Percentiles rank a stretch among this genome's conserved stretches.
Evolutionary conservation across 2,329 filamentous ascomycete genomes (phyloP).

Genomic region (Neonectria faginata): DNA sequence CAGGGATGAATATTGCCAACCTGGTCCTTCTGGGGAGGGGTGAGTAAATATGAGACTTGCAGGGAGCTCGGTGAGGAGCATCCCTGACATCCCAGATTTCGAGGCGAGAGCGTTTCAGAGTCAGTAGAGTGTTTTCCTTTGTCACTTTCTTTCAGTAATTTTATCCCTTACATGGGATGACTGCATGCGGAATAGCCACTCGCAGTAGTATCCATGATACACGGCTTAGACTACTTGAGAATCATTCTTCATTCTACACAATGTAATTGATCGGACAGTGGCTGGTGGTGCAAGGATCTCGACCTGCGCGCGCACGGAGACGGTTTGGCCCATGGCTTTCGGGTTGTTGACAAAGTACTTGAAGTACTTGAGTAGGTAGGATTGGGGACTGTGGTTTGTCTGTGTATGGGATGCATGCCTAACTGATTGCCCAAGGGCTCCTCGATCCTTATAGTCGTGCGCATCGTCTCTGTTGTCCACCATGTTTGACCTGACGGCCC

Average conservation of each 20-base stretch:
- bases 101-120: neutral
- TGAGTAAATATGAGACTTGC: constrained; percentile 6
- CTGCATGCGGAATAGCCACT: neutral
- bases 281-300: constrained; percentile 33
- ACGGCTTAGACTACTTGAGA: neutral
- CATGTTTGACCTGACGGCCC: neutral
- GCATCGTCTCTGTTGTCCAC: neutral
- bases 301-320: constrained; percentile 13
- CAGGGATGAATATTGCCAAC: constrained; percentile 82
- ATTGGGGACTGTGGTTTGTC: neutral
- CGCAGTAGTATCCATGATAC: neutral
- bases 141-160: neutral
- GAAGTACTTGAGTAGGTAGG: no score
- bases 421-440: neutral
- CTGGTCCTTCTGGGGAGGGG: constrained; percentile 70
- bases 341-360: neutral
- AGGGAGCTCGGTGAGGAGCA: neutral
- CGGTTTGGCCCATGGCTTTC: neutral
- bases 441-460: neutral
- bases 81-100: neutral
- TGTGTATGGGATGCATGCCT: neutral
- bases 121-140: neutral
- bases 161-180: no score
- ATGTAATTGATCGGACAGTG: constrained; percentile 24
- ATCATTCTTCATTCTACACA: neutral